Conservation (phyloP, 179 eudicot genomes). For the Actinidia arguta region DNA sequence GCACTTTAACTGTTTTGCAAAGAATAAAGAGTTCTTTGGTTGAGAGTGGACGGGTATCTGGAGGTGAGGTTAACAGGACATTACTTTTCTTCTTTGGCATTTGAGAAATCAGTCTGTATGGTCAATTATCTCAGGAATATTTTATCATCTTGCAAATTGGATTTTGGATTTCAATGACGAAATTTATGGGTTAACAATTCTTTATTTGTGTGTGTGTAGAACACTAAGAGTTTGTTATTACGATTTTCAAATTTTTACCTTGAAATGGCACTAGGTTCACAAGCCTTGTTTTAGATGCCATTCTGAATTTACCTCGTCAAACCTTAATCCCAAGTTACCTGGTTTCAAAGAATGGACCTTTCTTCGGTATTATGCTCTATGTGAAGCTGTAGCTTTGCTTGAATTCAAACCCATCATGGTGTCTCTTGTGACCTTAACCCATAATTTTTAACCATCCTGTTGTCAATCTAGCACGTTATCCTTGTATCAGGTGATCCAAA, state of each 20-base stretch:
- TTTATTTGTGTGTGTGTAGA: background rate
- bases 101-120: background rate
- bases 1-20: constrained; percentile 77
- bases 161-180: background rate
- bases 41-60: constrained; percentile 44
- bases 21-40: constrained; percentile 64
- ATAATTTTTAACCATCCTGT: background rate
- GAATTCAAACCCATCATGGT: background rate
- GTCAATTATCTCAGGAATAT: background rate
- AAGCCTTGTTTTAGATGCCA: background rate
- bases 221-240: background rate
- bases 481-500: background rate
- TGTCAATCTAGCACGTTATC: background rate
- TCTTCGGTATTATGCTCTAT: background rate
- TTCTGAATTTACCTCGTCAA: background rate
- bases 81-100: background rate
- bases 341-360: background rate
- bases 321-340: background rate
- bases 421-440: constrained; percentile 6
- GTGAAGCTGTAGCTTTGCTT: background rate
- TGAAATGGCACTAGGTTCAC: background rate
- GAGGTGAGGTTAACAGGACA: constrained; percentile 39
- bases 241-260: background rate
- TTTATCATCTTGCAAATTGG: constrained; percentile 3
- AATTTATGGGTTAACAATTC: background rate